Evolutionary conservation across 2,329 filamentous ascomycete species (phyloP).

Genomic region (Colletotrichum echinochloae): DNA sequence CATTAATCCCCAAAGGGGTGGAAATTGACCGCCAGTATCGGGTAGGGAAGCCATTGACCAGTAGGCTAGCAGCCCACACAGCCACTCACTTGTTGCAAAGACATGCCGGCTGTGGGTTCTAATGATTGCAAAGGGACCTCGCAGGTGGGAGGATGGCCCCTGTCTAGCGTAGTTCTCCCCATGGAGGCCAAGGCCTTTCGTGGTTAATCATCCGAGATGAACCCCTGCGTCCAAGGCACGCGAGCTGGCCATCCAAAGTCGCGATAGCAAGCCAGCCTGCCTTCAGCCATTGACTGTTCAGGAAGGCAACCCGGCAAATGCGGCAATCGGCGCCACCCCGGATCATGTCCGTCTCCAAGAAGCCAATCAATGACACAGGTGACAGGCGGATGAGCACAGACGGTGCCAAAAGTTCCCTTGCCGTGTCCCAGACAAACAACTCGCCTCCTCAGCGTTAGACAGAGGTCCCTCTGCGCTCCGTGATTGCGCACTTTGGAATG

Average conservation of each 20-base stretch:
- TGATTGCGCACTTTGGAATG: neutral
- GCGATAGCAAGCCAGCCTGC: neutral
- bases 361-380: slow-evolving; percentile 37
- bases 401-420: slow-evolving; percentile 36
- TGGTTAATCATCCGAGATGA: slow-evolving; percentile 23
- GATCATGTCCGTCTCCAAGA: slow-evolving; percentile 7
- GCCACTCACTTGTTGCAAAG: slow-evolving; percentile 22
- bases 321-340: slow-evolving; percentile 21
- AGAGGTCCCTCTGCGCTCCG: slow-evolving; percentile 10
- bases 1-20: neutral
- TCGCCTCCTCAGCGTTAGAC: slow-evolving; percentile 14
- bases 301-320: slow-evolving; percentile 31
- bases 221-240: slow-evolving; percentile 24
- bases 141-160: slow-evolving; percentile 13
- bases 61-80: slow-evolving; percentile 1
- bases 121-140: slow-evolving; percentile 38
- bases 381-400: neutral
- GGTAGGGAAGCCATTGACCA: neutral
- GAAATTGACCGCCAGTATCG: neutral
- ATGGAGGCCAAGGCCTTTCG: slow-evolving; percentile 8
- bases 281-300: neutral
- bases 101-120: slow-evolving; percentile 21
- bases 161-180: slow-evolving; percentile 26
- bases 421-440: neutral
- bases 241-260: slow-evolving; percentile 11